These are phyloP conservation scores for Cenchrus purpureus DNA, from an alignment of 176 grass and related monocot species.

Conservation along the genomic window DNA sequence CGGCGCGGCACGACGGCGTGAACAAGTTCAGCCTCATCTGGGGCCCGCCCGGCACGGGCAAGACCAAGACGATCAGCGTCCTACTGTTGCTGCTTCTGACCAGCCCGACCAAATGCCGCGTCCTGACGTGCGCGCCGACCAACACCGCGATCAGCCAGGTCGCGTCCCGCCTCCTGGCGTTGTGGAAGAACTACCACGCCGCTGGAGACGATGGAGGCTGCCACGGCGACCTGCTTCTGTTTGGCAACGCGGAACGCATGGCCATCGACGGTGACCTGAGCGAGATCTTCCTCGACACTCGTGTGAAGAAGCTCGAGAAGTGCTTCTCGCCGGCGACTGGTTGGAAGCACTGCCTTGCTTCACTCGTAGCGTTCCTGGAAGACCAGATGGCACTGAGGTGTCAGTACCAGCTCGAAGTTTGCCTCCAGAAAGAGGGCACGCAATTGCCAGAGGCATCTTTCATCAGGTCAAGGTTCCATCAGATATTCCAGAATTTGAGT, in stretches of 20 bases:
- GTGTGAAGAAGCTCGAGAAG: conserved; percentile 14
- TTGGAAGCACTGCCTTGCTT: conserved; percentile 49
- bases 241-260: conserved; percentile 61
- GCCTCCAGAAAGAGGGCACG: background rate
- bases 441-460: conserved; percentile 31
- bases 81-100: conserved; percentile 23
- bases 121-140: conserved; percentile 66
- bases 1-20: background rate
- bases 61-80: conserved; percentile 74
- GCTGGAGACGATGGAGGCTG: background rate
- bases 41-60: conserved; percentile 79
- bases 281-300: conserved; percentile 66
- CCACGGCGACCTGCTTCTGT: conserved; percentile 53
- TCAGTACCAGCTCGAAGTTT: conserved; percentile 12
- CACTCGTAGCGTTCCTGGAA: conserved; percentile 42
- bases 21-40: conserved; percentile 62
- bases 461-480: conserved; percentile 42
- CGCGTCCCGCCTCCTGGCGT: conserved; percentile 46
- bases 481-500: conserved; percentile 2
- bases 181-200: conserved; percentile 33
- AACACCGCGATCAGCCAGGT: conserved; percentile 71
- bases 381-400: background rate
- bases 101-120: conserved; percentile 27
- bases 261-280: conserved; percentile 27
- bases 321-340: conserved; percentile 47